A percentile compares a stretch with the other conserved stretches of the same genome.
phyloP scores from a whole-genome alignment of 257 asterid species.

The Penstemon barbatus region DNA sequence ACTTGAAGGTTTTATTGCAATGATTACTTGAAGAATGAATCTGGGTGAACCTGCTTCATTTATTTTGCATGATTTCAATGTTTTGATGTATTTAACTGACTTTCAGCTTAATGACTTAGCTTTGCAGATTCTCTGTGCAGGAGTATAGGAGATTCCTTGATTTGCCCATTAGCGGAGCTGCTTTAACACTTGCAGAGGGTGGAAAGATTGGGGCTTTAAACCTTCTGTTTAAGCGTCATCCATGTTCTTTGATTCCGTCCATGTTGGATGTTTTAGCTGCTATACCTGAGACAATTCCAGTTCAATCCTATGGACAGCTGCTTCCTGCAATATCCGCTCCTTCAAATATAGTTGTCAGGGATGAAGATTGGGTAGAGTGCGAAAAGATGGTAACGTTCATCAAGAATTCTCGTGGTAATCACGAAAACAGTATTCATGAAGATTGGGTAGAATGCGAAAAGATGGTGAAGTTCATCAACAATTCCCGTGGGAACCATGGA shows the following conservation, averaged over 20 bases:
- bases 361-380: constrained; percentile 97
- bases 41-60: constrained; percentile 25
- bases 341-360: constrained; percentile 59
- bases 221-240: constrained; percentile 91
- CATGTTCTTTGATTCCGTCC: constrained; percentile 70
- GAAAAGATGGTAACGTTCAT: constrained; percentile 59
- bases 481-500: constrained; percentile 42
- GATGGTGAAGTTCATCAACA: constrained; percentile 55
- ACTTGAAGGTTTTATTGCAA: constrained; percentile 13
- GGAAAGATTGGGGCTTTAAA: constrained; percentile 97
- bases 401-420: constrained; percentile 40
- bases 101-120: constrained; percentile 65
- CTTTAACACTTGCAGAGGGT: constrained; percentile 76
- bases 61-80: constrained; percentile 19
- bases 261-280: constrained; percentile 91
- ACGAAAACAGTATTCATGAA: constrained; percentile 42
- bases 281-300: constrained; percentile 94
- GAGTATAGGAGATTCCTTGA: constrained; percentile 79
- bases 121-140: constrained; percentile 87
- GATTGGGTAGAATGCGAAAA: constrained; percentile 80
- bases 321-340: constrained; percentile 90
- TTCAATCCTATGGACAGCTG: constrained; percentile 81
- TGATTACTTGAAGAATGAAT: constrained; percentile 20
- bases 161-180: constrained; percentile 66
- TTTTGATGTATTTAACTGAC: constrained; percentile 49